Conservation (phyloP, 1,284 basidiomycete species). For the Leccinum griseonigrum region DNA sequence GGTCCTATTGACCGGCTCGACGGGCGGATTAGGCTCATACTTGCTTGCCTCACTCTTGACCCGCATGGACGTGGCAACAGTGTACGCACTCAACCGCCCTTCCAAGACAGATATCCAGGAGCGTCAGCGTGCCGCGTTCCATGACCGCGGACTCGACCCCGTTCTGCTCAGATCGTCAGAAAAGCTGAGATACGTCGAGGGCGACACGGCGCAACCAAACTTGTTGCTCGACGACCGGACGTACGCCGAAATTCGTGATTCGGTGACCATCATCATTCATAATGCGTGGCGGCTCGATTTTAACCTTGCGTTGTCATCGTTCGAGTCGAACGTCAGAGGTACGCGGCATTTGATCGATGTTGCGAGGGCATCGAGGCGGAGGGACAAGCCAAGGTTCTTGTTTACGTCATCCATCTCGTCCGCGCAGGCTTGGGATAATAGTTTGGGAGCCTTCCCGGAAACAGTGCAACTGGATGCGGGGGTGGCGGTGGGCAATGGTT, state of each 20-base stretch:
- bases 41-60: conserved; percentile 25
- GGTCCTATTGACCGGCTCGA: conserved; percentile 33
- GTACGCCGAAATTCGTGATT: conserved; percentile 23
- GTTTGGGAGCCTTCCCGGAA: conserved; percentile 19
- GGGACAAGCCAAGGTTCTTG: conserved; percentile 24
- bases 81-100: conserved; percentile 36
- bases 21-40: conserved; percentile 32
- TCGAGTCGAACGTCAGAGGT: conserved; percentile 31
- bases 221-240: conserved; percentile 25
- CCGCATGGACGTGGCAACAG: conserved; percentile 14
- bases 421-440: conserved; percentile 22
- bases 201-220: conserved; percentile 20
- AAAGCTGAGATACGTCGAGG: conserved; percentile 33
- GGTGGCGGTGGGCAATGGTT: conserved; percentile 17
- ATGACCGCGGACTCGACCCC: conserved; percentile 31
- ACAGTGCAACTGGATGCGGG: conserved; percentile 16
- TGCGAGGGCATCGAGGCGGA: conserved; percentile 25
- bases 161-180: conserved; percentile 23
- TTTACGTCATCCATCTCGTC: conserved; percentile 32
- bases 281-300: conserved; percentile 31
- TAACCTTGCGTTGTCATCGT: conserved; percentile 34
- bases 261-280: conserved; percentile 24
- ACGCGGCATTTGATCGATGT: conserved; percentile 34
- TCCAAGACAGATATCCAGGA: conserved; percentile 14
- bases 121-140: conserved; percentile 30